Conservation (phyloP, 768 basidiomycete genomes). For the Lactarius quietus region DNA sequence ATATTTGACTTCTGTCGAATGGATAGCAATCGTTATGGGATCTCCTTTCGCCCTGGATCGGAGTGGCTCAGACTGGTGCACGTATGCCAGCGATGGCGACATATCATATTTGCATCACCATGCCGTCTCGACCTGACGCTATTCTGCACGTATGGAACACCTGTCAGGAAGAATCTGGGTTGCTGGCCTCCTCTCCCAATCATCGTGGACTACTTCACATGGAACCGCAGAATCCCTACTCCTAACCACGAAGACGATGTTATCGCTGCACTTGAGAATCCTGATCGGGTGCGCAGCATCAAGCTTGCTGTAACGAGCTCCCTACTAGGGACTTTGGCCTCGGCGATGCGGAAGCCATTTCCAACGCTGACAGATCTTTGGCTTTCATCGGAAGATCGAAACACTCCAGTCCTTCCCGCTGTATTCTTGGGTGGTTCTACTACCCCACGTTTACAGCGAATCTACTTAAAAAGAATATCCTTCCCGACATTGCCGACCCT, state of each 20-base stretch:
- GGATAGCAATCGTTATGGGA: neutral
- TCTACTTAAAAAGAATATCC: neutral
- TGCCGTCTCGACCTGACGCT: neutral
- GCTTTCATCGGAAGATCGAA: neutral
- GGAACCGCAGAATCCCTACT: neutral
- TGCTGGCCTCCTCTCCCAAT: neutral
- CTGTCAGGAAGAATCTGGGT: neutral
- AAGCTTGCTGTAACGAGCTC: neutral
- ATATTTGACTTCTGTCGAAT: neutral
- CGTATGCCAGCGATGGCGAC: conserved; percentile 1
- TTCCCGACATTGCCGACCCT: neutral
- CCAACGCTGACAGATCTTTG: neutral
- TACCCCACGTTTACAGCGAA: neutral
- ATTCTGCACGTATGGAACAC: neutral
- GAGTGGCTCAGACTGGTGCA: neutral
- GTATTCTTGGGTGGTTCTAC: neutral
- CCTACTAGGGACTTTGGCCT: neutral
- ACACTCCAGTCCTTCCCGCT: neutral
- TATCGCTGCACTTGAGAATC: neutral
- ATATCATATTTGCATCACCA: neutral
- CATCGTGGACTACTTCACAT: neutral
- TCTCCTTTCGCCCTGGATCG: neutral
- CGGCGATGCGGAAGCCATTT: neutral
- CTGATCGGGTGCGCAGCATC: neutral
- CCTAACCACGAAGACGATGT: neutral